Conservation (phyloP, 2,329 filamentous ascomycete genomes). For the Didymella lethalis region DNA sequence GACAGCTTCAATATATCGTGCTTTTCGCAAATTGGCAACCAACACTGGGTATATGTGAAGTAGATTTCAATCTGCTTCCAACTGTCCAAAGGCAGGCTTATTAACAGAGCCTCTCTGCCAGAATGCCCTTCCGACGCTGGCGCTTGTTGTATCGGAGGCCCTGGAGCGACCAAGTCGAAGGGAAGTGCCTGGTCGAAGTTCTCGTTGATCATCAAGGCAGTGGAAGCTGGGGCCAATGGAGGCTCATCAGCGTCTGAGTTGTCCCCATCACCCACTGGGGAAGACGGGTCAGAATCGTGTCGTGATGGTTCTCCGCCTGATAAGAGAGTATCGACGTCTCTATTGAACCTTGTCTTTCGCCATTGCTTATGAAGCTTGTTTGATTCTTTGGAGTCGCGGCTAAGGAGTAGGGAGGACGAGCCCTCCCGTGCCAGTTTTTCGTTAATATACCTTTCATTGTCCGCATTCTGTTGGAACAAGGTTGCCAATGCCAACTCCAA, state of each 20-base stretch:
- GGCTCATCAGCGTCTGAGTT: slow-evolving; percentile 34
- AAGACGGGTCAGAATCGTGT: slow-evolving; percentile 27
- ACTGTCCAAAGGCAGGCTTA: slow-evolving; percentile 60
- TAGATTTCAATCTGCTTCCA: slow-evolving; percentile 74
- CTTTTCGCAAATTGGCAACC: slow-evolving; percentile 77
- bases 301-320: slow-evolving; percentile 55
- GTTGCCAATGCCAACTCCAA: slow-evolving; percentile 74
- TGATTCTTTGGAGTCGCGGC: slow-evolving; percentile 61
- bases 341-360: slow-evolving; percentile 68
- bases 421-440: slow-evolving; percentile 61
- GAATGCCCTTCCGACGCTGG: slow-evolving; percentile 1
- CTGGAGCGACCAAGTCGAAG: slow-evolving; percentile 14
- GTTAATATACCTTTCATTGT: slow-evolving; percentile 66
- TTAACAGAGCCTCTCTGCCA: background rate
- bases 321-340: slow-evolving; percentile 68
- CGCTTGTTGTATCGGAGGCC: background rate
- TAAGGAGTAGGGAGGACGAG: slow-evolving; percentile 59
- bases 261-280: slow-evolving; percentile 40
- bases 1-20: slow-evolving; percentile 66
- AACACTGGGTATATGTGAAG: slow-evolving; percentile 77
- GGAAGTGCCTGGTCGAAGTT: slow-evolving; percentile 11
- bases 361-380: slow-evolving; percentile 68
- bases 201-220: slow-evolving; percentile 13
- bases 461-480: slow-evolving; percentile 69
- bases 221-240: slow-evolving; percentile 5